These are phyloP conservation scores for Serendipita sp. DNA, from an alignment of 768 basidiomycete species.

Conservation along the genomic window DNA sequence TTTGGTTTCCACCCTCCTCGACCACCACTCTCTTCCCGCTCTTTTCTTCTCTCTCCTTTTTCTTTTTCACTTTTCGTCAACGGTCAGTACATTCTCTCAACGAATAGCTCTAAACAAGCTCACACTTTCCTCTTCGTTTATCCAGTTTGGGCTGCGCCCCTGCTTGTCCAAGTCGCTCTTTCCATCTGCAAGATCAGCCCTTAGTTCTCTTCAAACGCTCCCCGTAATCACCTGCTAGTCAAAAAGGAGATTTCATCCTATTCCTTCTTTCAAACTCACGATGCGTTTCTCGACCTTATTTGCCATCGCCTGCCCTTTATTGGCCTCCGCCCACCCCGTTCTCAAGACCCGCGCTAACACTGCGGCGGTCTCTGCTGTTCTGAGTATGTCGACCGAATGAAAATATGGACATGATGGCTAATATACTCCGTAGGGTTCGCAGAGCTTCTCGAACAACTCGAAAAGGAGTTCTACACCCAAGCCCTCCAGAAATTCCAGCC, in stretches of 20 bases:
- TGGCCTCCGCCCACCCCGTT: constrained; percentile 36
- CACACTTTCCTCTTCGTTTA: not conserved
- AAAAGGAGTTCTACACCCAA: constrained; percentile 51
- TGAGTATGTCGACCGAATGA: constrained; percentile 13
- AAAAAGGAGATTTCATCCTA: not conserved
- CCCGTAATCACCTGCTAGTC: not conserved
- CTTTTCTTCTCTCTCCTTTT: not conserved
- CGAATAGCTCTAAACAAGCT: not conserved
- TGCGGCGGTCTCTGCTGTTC: constrained; percentile 35
- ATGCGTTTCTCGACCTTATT: constrained; percentile 37
- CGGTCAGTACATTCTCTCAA: not conserved
- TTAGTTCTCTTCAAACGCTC: not conserved
- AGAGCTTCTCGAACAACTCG: constrained; percentile 57
- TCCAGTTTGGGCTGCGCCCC: constrained; percentile 6
- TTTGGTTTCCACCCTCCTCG: not conserved
- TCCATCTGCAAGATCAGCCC: constrained; percentile 1
- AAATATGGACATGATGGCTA: not conserved
- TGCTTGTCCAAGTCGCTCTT: not conserved
- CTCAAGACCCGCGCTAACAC: constrained; percentile 20
- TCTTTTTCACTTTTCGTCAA: constrained; percentile 1
- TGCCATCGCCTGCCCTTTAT: constrained; percentile 27
- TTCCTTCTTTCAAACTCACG: constrained; percentile 16
- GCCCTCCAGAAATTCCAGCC: constrained; percentile 49
- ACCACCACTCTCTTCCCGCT: no score
- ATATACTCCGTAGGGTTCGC: constrained; percentile 44